These are phyloP conservation scores for Agaricus blazei DNA, from an alignment of 768 basidiomycete species.

Conservation along the genomic window DNA sequence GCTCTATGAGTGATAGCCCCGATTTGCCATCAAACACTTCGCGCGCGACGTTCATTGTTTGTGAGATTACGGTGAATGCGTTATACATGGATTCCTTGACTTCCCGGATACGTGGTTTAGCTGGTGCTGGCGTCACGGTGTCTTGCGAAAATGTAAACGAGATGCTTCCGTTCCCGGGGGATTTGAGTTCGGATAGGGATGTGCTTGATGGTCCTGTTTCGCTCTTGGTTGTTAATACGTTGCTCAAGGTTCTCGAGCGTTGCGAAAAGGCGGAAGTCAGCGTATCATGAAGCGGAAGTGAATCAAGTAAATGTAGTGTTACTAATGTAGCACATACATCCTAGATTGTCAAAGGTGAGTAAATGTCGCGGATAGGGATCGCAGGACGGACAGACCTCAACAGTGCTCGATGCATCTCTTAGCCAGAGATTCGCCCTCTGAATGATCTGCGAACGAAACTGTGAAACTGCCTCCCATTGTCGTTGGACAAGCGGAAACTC, in stretches of 20 bases:
- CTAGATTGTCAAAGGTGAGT: constrained; percentile 29
- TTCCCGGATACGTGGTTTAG: constrained; percentile 37
- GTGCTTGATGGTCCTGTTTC: background rate
- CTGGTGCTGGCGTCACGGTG: constrained; percentile 12
- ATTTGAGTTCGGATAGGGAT: background rate
- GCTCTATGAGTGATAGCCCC: constrained; percentile 35
- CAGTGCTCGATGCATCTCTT: constrained; percentile 49
- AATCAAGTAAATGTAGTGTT: constrained; percentile 86
- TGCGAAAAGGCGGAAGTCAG: constrained; percentile 68
- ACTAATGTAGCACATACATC: constrained; percentile 74
- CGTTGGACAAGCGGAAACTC: constrained; percentile 87
- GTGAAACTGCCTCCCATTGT: constrained; percentile 89
- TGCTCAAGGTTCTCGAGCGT: constrained; percentile 49
- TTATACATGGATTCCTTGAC: constrained; percentile 50
- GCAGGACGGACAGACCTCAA: constrained; percentile 38
- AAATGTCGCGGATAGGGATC: background rate
- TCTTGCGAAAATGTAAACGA: constrained; percentile 8
- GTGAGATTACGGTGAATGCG: constrained; percentile 49
- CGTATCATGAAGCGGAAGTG: constrained; percentile 70
- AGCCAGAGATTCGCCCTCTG: constrained; percentile 84
- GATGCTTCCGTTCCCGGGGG: background rate
- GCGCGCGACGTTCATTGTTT: constrained; percentile 54
- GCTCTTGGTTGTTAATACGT: constrained; percentile 7
- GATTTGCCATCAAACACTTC: constrained; percentile 38
- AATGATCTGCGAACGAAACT: constrained; percentile 84